Evolutionary conservation across 495 filamentous ascomycete genomes (phyloP).

Genomic region (Opeltia flavorubescens): DNA sequence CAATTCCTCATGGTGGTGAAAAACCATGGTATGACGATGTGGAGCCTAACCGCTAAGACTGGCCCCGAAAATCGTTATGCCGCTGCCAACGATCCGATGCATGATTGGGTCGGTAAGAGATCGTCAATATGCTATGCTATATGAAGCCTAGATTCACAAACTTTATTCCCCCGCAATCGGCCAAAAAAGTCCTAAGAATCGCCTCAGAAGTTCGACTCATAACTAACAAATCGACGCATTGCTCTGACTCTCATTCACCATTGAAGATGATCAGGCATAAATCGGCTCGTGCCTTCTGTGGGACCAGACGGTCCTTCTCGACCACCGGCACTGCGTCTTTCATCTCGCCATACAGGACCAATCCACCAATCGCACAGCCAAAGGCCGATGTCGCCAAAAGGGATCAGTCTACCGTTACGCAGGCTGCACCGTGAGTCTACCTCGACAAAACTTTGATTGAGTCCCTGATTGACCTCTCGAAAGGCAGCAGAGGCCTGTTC

Average conservation of each 20-base stretch:
- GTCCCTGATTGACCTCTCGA: constrained; percentile 7
- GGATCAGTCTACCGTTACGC: constrained; percentile 35
- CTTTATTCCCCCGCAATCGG: too few species aligned
- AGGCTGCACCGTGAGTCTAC: constrained; percentile 29
- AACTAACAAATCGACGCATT: neutral
- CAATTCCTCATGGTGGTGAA: too few species aligned
- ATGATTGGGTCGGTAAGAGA: too few species aligned
- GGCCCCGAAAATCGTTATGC: too few species aligned
- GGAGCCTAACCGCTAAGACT: too few species aligned
- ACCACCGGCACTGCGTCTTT: constrained; percentile 28
- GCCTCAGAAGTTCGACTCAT: neutral
- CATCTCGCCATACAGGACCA: constrained; percentile 30
- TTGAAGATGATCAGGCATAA: neutral
- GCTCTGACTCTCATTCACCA: neutral
- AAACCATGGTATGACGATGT: too few species aligned
- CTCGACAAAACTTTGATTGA: neutral
- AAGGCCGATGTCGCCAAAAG: constrained; percentile 22
- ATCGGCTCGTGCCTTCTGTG: constrained; percentile 8
- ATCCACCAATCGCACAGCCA: constrained; percentile 12
- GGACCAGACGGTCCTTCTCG: constrained; percentile 21
- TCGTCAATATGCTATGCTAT: too few species aligned
- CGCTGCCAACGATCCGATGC: too few species aligned
- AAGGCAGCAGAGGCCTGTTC: constrained; percentile 36
- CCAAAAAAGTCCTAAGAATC: too few species aligned
- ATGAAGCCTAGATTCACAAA: too few species aligned